A percentile compares a stretch with the other conserved stretches of the same genome.
These are phyloP conservation scores for Rehmannia glutinosa DNA, from an alignment of 257 asterid species.

Conservation along the genomic window DNA sequence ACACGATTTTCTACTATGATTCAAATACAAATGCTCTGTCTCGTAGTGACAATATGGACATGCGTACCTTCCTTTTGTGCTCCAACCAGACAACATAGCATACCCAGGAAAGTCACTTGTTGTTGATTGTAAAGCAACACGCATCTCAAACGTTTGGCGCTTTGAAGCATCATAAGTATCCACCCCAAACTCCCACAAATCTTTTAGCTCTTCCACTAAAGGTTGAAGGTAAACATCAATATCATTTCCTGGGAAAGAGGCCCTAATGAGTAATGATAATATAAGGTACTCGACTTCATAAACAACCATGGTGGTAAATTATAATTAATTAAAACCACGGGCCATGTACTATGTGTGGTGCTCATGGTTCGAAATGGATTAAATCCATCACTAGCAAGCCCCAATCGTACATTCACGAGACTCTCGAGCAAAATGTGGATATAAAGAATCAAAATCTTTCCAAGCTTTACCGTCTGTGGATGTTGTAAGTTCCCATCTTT, in stretches of 20 bases:
- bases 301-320: no score
- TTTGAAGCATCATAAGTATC: no score
- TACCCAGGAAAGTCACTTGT: no score
- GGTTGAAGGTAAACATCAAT: neutral
- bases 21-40: neutral
- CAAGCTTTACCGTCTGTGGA: neutral
- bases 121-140: no score
- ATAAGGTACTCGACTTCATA: no score
- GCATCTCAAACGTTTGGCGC: no score
- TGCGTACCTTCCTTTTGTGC: neutral
- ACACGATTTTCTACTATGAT: neutral
- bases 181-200: neutral
- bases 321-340: no score
- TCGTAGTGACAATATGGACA: neutral
- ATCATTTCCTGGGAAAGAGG: no score
- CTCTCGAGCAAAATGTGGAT: neutral
- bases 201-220: neutral
- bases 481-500: neutral
- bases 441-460: neutral
- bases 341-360: neutral
- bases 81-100: constrained; percentile 4
- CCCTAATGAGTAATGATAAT: no score
- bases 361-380: neutral
- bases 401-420: no score
- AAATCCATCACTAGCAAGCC: neutral